phyloP scores from a whole-genome alignment of 2,329 filamentous ascomycete genomes.

The Paraconiothyrium brasiliense region DNA sequence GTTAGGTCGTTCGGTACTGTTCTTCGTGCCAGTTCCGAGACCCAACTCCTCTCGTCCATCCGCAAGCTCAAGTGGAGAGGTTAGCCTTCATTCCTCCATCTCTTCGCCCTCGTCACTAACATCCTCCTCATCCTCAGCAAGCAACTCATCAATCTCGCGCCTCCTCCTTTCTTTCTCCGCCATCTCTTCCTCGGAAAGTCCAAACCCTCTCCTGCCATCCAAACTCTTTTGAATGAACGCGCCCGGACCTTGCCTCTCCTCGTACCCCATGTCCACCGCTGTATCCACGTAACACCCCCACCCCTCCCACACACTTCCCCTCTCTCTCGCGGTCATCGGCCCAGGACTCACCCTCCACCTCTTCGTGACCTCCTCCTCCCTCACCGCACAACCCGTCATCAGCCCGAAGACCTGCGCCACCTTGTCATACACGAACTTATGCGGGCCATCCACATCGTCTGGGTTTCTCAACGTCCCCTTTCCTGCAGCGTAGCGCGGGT shows the following conservation, averaged over 20 bases:
- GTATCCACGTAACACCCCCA: conserved; percentile 35
- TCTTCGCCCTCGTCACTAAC: conserved; percentile 2
- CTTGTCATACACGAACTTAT: conserved; percentile 33
- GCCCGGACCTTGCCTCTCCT: conserved; percentile 32
- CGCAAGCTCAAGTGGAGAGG: too few species aligned
- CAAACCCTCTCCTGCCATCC: conserved; percentile 12
- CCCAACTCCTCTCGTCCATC: too few species aligned
- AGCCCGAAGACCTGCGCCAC: conserved; percentile 27
- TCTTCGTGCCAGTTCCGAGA: too few species aligned
- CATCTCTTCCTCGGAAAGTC: conserved; percentile 17
- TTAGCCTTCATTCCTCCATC: background rate
- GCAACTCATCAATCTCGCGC: conserved; percentile 28
- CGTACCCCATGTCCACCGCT: conserved; percentile 28
- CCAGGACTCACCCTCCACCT: conserved; percentile 36
- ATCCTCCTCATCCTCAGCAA: conserved; percentile 24
- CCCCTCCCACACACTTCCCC: conserved; percentile 47
- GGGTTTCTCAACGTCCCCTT: conserved; percentile 3
- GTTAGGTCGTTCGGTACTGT: too few species aligned
- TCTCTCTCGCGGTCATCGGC: conserved; percentile 28
- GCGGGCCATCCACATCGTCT: conserved; percentile 16
- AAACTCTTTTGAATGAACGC: conserved; percentile 17
- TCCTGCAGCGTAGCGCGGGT: conserved; percentile 7
- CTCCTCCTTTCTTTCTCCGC: conserved; percentile 28
- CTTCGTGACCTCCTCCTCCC: conserved; percentile 44
- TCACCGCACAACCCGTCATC: conserved; percentile 21